These are phyloP conservation scores for Pseudevernia furfuracea DNA, from an alignment of 495 filamentous ascomycete genomes.

Conservation along the genomic window DNA sequence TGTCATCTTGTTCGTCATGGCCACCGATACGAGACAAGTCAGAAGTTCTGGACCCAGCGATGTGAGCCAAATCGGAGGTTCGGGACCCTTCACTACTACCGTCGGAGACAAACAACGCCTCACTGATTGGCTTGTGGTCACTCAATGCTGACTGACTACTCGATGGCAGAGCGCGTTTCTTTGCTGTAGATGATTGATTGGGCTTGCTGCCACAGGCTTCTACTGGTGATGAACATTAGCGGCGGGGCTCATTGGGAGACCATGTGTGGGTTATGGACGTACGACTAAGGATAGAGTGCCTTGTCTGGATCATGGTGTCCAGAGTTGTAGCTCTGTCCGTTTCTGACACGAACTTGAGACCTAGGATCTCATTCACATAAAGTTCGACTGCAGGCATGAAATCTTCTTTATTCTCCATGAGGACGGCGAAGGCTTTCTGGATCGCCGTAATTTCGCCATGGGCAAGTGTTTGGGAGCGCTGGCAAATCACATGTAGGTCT, in stretches of 20 bases:
- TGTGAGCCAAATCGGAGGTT: not conserved
- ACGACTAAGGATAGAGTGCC: slow-evolving; percentile 24
- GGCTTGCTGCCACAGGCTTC: not conserved
- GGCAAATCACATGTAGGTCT: slow-evolving; percentile 25
- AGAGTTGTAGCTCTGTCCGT: slow-evolving; percentile 17
- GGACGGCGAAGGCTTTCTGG: slow-evolving; percentile 35
- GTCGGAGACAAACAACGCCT: not conserved
- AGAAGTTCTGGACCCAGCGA: not conserved
- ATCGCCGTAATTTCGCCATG: slow-evolving; percentile 38
- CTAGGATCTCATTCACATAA: slow-evolving; percentile 37
- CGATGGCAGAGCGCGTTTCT: not conserved
- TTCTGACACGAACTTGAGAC: slow-evolving; percentile 26
- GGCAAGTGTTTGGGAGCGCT: slow-evolving; percentile 33
- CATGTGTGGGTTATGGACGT: slow-evolving; percentile 1
- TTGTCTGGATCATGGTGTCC: slow-evolving; percentile 20
- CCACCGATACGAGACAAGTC: not conserved
- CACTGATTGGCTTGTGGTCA: not conserved
- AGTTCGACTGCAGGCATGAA: slow-evolving; percentile 33
- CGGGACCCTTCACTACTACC: slow-evolving; percentile 3
- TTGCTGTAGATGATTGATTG: not conserved
- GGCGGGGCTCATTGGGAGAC: not conserved
- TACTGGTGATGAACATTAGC: not conserved
- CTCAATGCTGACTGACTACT: not conserved
- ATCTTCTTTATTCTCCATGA: slow-evolving; percentile 31
- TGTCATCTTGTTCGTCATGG: not conserved